Evolutionary conservation across 1,284 basidiomycete species (phyloP).

Genomic region (Trametes hirsuta): DNA sequence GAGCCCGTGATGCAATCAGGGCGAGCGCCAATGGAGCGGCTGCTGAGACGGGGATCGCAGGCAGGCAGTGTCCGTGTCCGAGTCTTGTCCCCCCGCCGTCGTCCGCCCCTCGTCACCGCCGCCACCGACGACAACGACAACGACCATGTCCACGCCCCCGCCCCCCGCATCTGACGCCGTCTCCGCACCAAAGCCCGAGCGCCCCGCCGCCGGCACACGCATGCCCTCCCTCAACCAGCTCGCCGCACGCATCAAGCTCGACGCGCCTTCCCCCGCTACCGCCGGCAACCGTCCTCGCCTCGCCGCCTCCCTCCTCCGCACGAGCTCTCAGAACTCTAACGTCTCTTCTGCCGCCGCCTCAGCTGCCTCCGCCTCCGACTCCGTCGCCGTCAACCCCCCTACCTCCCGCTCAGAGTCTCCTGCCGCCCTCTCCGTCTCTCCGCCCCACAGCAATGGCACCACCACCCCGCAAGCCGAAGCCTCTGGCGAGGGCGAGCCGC

Average conservation of each 20-base stretch:
- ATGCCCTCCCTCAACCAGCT: constrained; percentile 80
- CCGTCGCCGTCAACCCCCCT: constrained; percentile 62
- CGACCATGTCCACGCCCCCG: constrained; percentile 32
- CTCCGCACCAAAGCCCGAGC: constrained; percentile 46
- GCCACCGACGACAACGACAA: constrained; percentile 13
- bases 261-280: constrained; percentile 39
- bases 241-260: constrained; percentile 70
- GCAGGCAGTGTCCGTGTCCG: neutral
- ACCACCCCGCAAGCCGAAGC: constrained; percentile 33
- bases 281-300: constrained; percentile 63
- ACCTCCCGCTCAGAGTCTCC: constrained; percentile 66
- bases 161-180: constrained; percentile 25
- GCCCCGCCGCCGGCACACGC: constrained; percentile 40
- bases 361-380: constrained; percentile 55
- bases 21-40: constrained; percentile 7
- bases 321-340: constrained; percentile 53
- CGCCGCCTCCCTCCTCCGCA: constrained; percentile 72
- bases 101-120: constrained; percentile 2
- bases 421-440: constrained; percentile 44
- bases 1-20: constrained; percentile 19
- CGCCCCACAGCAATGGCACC: constrained; percentile 44
- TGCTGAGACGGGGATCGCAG: neutral
- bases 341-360: constrained; percentile 25
- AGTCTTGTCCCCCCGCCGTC: neutral
- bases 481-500: constrained; percentile 45